Percentiles rank a stretch among this genome's conserved stretches.
Evolutionary conservation across 495 filamentous ascomycete genomes (phyloP).

Genomic region (Cercophora samala): DNA sequence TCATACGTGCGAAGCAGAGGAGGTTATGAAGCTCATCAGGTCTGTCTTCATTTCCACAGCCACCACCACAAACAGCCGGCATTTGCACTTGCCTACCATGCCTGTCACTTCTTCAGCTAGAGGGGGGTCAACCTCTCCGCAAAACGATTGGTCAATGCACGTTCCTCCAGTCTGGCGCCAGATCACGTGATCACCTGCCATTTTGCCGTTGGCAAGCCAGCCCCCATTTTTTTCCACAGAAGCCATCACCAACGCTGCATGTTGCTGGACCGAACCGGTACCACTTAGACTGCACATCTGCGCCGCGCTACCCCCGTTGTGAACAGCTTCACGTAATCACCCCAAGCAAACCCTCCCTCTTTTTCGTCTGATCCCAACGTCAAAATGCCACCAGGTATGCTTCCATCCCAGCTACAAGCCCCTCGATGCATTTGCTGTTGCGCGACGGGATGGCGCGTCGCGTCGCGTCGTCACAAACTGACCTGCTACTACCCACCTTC

Average conservation of each 20-base stretch:
- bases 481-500: background rate
- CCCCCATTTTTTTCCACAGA: conserved; percentile 2
- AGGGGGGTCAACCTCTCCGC: background rate
- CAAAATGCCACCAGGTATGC: conserved; percentile 21
- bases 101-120: background rate
- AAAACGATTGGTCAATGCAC: background rate
- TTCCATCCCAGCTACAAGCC: background rate
- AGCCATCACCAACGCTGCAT: background rate
- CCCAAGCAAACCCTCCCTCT: background rate
- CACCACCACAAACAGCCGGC: background rate
- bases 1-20: background rate
- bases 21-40: background rate
- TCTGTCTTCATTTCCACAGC: background rate
- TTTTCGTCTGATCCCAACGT: background rate
- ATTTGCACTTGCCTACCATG: background rate
- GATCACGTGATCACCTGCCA: background rate
- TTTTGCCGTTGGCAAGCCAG: background rate
- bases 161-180: background rate
- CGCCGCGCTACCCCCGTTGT: background rate
- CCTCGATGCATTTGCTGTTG: background rate
- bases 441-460: background rate
- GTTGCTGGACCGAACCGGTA: background rate
- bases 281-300: too few relatives aligned
- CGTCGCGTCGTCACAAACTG: background rate
- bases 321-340: background rate